Evolutionary conservation across 2,329 filamentous ascomycete genomes (phyloP), one percentile per base, ranked within the genome.

Genomic region (Colletotrichum agaves): DNA sequence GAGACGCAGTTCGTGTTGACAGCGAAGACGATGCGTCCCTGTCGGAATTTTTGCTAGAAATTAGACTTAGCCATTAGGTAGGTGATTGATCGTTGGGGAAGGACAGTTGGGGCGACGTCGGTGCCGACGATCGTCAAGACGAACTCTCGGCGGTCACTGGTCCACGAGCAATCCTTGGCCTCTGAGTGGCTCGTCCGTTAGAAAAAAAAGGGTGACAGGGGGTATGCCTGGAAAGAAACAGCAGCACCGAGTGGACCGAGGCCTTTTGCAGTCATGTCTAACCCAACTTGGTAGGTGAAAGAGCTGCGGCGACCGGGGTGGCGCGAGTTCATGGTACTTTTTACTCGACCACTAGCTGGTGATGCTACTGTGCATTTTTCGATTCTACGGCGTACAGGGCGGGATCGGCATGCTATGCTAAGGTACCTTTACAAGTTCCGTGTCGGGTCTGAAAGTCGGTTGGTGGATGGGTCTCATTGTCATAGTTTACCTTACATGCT

Each of bases 251-350:
- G 64, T 63, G 67, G 57, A 44, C 63, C 67, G 50, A 69, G 67
- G 57, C 67, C 67, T 73, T 72, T 70, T 71, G 71, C 71, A 69
- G 61, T 72, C 64, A 66, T 31, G 31, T 58, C 65, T 68, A 63
- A 69, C 71, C 73, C 69, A 73, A 74, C 73, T 74, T 49, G 75
- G 75, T 71, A 77, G 75, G 75, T 77, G 74, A 73, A 73, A 69
- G 56, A 61, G 53, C 13, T 19, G 46, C 52, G 73, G 63, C 63
- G 62, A 59, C 61, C 37, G 53, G 64, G 64, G 47, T 64, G 60
- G 64, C 53, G 64, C 68, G 63, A 67, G 60, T 55, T 60, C 27
- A 13, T 55, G 43, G 60, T 67, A 64, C 61, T 65, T 60, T 69
- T 67, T 61, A 31, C 12, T 56, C 11, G 13, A 52, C 58, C 35